Evolutionary conservation across 2,329 filamentous ascomycete genomes (phyloP).

Genomic region (Monilinia fructigena): DNA sequence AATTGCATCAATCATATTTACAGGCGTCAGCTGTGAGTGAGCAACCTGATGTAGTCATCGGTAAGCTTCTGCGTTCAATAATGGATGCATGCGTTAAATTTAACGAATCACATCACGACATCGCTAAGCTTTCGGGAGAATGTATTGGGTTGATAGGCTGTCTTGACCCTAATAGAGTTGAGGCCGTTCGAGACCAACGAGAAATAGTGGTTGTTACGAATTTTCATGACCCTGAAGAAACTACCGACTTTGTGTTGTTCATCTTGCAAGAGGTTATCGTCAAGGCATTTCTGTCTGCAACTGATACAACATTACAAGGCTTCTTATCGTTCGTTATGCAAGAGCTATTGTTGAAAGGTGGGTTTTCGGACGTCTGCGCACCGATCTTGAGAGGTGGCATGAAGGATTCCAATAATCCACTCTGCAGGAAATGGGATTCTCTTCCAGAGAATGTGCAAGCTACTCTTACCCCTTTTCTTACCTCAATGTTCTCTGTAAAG

Average conservation of each 20-base stretch:
- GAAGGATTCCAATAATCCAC: conserved; percentile 50
- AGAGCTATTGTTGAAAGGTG: conserved; percentile 75
- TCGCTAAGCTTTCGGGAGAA: conserved; percentile 72
- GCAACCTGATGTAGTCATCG: conserved; percentile 74
- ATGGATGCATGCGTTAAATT: conserved; percentile 85
- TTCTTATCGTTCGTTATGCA: conserved; percentile 96
- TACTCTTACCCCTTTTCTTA: conserved; percentile 83
- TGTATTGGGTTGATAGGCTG: conserved; percentile 89
- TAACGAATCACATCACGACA: conserved; percentile 62
- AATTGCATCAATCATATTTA: conserved; percentile 70
- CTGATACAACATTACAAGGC: conserved; percentile 82
- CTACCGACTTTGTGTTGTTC: conserved; percentile 80
- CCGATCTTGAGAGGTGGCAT: conserved; percentile 38
- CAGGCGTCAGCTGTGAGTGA: conserved; percentile 79
- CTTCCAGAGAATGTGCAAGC: conserved; percentile 77
- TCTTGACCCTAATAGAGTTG: conserved; percentile 85
- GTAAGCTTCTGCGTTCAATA: conserved; percentile 70
- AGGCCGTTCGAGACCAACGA: conserved; percentile 72
- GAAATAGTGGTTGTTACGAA: conserved; percentile 88
- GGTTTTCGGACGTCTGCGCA: conserved; percentile 59
- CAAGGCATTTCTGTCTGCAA: conserved; percentile 86
- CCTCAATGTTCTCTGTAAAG: conserved; percentile 75
- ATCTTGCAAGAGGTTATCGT: conserved; percentile 85
- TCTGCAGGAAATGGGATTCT: conserved; percentile 72
- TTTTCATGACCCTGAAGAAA: conserved; percentile 75